Base-by-base conservation (phyloP, 306 rosid species). In the Vigna angularis region DNA sequence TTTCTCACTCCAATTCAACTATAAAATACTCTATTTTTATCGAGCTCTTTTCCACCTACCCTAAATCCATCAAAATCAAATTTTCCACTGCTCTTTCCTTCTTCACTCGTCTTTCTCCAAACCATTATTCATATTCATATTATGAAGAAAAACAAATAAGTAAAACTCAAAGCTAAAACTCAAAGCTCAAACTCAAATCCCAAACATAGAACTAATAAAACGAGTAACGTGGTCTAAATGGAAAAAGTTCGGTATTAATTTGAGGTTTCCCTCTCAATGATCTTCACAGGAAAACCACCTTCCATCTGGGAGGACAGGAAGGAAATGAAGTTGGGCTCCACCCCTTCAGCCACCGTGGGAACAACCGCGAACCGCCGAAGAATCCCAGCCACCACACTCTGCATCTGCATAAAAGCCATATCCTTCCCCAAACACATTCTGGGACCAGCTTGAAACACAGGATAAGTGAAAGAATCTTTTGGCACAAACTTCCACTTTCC, bases 341-440 rank as follows among this genome's bases (percentile, higher is more conserved):
- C 73, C 0, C 74, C 86, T 0, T 44, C 74, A 0, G 6, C 74
- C 72, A 86, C 92, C 34, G 14, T 70, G 0, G 88, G 92, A 13
- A 88, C 95, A 58, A 93, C 88, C 82, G 48, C 78, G 66, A 93
- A 93, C 55, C 79, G 17, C 73, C 80, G 75, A 10, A 93, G 17
- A 64, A 93, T 74, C 0, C 86, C 93, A 3, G 87, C 85, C 40
- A 86, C 91, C 18, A 93, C 77, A 51, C 88, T 87, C 79, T 91
- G 88, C 97, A 93, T 93, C 58, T 93, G 97, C 86, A 93, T 11
- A 68, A 91, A 93, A 3, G 97, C 98, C 98, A 93, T 93, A 50
- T 91, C 98, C 64, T 87, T 91, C 32, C 97, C 94, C 81, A 91
- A 67, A 67, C 97, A 94, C 13, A 90, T 82, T 80, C 97, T 84